Conservation (phyloP, 2,329 filamentous ascomycete species). For the Paecilomyces formosus region DNA sequence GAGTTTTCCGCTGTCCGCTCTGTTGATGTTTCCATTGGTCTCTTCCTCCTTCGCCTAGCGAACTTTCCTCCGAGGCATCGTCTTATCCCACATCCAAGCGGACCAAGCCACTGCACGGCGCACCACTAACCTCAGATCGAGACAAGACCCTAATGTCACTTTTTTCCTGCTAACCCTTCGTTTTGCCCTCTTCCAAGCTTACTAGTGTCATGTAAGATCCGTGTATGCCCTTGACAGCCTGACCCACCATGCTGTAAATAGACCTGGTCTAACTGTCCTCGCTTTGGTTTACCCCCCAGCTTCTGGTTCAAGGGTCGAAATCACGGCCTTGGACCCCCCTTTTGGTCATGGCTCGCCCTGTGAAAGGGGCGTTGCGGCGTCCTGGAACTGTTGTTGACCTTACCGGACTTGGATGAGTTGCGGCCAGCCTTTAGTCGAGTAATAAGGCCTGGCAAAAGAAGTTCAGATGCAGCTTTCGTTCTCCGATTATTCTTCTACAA, state of each 20-base stretch:
- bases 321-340: background rate
- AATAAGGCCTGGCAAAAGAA: background rate
- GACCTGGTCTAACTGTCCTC: background rate
- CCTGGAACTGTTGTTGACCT: background rate
- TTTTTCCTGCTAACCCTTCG: background rate
- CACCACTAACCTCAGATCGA: background rate
- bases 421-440: background rate
- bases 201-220: background rate
- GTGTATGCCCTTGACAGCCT: background rate
- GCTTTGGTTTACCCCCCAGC: background rate
- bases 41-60: background rate
- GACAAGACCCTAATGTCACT: background rate
- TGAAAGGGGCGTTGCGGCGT: background rate
- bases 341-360: background rate
- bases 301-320: background rate
- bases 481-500: background rate
- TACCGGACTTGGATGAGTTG: background rate
- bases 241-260: background rate
- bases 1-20: background rate
- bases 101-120: background rate
- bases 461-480: background rate
- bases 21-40: background rate
- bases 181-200: background rate
- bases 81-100: background rate
- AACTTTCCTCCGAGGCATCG: background rate